Percentiles rank a stretch among this genome's conserved stretches.
Conservation (phyloP, 371 early-diverging fungal genomes). For the Batrachochytrium dendrobatidis region DNA sequence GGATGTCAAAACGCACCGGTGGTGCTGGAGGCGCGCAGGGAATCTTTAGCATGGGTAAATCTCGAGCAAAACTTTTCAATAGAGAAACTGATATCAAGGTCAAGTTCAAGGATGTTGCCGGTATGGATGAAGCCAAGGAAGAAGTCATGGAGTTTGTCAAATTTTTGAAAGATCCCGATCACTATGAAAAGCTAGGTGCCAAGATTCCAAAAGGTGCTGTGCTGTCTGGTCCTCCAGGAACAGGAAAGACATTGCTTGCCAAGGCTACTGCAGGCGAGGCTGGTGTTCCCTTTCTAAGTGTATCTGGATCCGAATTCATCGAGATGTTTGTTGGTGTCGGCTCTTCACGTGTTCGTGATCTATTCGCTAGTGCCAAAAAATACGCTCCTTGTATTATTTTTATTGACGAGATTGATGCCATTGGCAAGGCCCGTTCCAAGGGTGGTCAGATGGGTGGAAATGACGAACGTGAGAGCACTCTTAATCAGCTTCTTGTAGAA, state of each 20-base stretch:
- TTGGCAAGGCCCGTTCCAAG: slow-evolving; percentile 95
- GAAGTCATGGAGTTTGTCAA: slow-evolving; percentile 99
- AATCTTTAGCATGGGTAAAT: slow-evolving; percentile 94
- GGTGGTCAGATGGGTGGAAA: slow-evolving; percentile 86
- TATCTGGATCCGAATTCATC: slow-evolving; percentile 98
- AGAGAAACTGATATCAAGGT: slow-evolving; percentile 92
- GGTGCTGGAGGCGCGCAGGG: slow-evolving; percentile 64
- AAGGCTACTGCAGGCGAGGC: slow-evolving; percentile 99
- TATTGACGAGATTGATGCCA: slow-evolving; percentile 99
- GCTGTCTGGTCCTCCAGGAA: slow-evolving; percentile 98
- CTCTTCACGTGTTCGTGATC: slow-evolving; percentile 93
- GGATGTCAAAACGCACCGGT: slow-evolving; percentile 71
- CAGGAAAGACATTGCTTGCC: slow-evolving; percentile 97
- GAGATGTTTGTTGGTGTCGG: slow-evolving; percentile 99
- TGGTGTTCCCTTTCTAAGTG: slow-evolving; percentile 93
- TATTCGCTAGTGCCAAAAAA: slow-evolving; percentile 96
- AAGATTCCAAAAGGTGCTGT: slow-evolving; percentile 99
- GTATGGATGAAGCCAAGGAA: slow-evolving; percentile 98
- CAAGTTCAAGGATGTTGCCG: slow-evolving; percentile 99
- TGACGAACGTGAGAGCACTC: slow-evolving; percentile 96
- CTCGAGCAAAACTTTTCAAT: slow-evolving; percentile 92
- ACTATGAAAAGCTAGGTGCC: slow-evolving; percentile 97
- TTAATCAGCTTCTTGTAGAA: slow-evolving; percentile 96
- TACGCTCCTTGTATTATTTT: slow-evolving; percentile 98
- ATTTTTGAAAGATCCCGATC: slow-evolving; percentile 95